A percentile compares a stretch with the other conserved stretches of the same genome.
Evolutionary conservation across 2,329 filamentous ascomycete species (phyloP).

Genomic region (Fusarium sp.): DNA sequence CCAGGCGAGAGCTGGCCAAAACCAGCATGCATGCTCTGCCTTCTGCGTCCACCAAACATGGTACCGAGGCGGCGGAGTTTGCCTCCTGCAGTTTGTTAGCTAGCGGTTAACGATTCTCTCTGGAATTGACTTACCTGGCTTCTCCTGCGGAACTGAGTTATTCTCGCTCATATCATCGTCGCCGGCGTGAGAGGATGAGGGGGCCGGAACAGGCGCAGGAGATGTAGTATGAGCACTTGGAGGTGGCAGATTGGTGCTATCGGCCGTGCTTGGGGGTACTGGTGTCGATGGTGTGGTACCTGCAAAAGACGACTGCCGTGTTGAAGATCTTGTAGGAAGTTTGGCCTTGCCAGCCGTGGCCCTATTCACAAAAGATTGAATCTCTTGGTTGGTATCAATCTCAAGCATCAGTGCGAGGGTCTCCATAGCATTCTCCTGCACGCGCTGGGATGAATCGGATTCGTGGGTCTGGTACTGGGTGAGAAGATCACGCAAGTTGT

Average conservation of each 20-base stretch:
- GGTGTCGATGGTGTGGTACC: slow-evolving; percentile 47
- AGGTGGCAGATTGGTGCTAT: slow-evolving; percentile 40
- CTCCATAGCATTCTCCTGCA: slow-evolving; percentile 79
- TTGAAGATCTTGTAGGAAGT: slow-evolving; percentile 57
- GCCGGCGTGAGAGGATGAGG: slow-evolving; percentile 32
- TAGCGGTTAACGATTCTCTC: neutral
- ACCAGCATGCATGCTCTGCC: slow-evolving; percentile 75
- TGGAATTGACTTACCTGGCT: slow-evolving; percentile 53
- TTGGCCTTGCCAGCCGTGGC: slow-evolving; percentile 58
- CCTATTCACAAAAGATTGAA: slow-evolving; percentile 75
- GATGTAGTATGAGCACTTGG: slow-evolving; percentile 24
- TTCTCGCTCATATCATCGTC: slow-evolving; percentile 61
- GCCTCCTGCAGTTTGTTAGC: slow-evolving; percentile 59
- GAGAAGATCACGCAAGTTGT: slow-evolving; percentile 89
- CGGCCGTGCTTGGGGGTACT: slow-evolving; percentile 47
- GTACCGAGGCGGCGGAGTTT: slow-evolving; percentile 76
- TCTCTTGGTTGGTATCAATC: slow-evolving; percentile 87
- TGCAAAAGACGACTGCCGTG: slow-evolving; percentile 57
- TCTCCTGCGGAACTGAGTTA: slow-evolving; percentile 51
- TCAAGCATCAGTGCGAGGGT: slow-evolving; percentile 87
- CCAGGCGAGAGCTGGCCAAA: slow-evolving; percentile 69
- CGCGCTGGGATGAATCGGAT: slow-evolving; percentile 85
- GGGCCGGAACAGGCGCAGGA: slow-evolving; percentile 27
- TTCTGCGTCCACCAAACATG: slow-evolving; percentile 72
- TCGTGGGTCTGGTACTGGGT: slow-evolving; percentile 96